Conservation (phyloP, 1,284 basidiomycete species). For the Megacollybia platyphylla region DNA sequence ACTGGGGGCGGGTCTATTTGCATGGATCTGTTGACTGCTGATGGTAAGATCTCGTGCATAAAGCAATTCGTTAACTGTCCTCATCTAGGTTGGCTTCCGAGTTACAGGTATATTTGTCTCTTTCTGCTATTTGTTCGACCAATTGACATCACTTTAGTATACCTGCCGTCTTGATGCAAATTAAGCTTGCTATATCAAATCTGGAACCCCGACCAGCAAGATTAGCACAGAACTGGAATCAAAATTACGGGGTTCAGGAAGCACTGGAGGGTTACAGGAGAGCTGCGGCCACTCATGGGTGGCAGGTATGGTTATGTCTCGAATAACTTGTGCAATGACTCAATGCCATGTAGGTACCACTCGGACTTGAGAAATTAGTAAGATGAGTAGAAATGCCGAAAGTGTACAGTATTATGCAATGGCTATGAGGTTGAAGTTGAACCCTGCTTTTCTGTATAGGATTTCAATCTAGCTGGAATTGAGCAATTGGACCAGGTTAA, state of each 20-base stretch:
- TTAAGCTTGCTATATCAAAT: conserved; percentile 49
- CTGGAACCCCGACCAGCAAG: conserved; percentile 44
- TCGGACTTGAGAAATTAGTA: not conserved
- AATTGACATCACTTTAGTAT: conserved; percentile 23
- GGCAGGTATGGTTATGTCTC: conserved; percentile 28
- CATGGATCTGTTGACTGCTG: conserved; percentile 52
- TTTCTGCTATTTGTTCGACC: too few species aligned
- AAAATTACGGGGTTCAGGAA: conserved; percentile 37
- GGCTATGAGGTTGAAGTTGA: not conserved
- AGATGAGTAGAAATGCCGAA: not conserved
- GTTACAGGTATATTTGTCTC: conserved; percentile 32
- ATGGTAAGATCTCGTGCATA: conserved; percentile 23
- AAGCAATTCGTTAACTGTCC: not conserved
- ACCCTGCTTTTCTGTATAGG: conserved; percentile 36
- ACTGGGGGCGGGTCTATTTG: conserved; percentile 56
- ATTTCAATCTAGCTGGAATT: conserved; percentile 28
- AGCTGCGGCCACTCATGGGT: conserved; percentile 43
- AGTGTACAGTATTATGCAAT: too few species aligned
- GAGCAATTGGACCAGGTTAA: conserved; percentile 2
- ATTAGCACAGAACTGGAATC: conserved; percentile 27
- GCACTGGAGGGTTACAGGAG: conserved; percentile 43
- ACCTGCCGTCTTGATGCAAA: conserved; percentile 47
- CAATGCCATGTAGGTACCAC: not conserved
- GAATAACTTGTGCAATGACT: not conserved
- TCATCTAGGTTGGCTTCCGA: conserved; percentile 43